These are phyloP conservation scores for Aspergillus hortae DNA, from an alignment of 2,329 filamentous ascomycete genomes.

Conservation along the genomic window DNA sequence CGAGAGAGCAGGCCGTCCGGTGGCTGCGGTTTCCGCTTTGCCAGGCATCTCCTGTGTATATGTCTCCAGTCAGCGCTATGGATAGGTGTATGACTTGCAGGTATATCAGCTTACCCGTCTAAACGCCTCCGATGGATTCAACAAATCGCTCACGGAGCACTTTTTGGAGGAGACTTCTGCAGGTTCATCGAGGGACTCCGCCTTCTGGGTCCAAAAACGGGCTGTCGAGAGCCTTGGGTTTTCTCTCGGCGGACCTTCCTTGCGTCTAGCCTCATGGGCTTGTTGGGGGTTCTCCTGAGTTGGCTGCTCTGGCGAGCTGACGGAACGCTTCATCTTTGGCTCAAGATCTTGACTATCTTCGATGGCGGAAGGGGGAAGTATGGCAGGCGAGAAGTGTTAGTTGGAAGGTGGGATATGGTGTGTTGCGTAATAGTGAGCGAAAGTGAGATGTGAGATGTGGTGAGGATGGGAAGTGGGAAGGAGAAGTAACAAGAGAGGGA, in stretches of 20 bases:
- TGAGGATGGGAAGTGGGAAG: background rate
- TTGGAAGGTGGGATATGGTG: background rate
- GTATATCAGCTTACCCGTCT: background rate
- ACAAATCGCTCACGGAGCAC: background rate
- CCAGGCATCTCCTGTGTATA: background rate
- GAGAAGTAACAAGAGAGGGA: background rate
- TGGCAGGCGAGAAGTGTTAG: background rate
- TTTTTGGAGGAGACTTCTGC: background rate
- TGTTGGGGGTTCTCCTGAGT: background rate
- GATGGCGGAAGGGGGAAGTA: background rate
- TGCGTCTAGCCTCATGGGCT: background rate
- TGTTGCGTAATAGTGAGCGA: background rate
- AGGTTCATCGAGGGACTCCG: conserved; percentile 5
- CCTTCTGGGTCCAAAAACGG: conserved; percentile 8
- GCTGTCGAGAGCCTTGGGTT: conserved; percentile 2
- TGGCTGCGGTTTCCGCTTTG: conserved; percentile 1
- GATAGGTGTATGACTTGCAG: background rate
- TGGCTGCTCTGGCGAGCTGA: too few relatives aligned
- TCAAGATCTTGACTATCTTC: background rate
- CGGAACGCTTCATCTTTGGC: too few relatives aligned
- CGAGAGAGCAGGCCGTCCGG: conserved; percentile 6
- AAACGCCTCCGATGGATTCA: background rate
- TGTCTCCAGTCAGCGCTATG: background rate
- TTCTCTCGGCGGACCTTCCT: background rate
- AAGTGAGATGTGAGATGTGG: background rate